Conservation (phyloP, 768 basidiomycete species). For the Pholiota molesta region DNA sequence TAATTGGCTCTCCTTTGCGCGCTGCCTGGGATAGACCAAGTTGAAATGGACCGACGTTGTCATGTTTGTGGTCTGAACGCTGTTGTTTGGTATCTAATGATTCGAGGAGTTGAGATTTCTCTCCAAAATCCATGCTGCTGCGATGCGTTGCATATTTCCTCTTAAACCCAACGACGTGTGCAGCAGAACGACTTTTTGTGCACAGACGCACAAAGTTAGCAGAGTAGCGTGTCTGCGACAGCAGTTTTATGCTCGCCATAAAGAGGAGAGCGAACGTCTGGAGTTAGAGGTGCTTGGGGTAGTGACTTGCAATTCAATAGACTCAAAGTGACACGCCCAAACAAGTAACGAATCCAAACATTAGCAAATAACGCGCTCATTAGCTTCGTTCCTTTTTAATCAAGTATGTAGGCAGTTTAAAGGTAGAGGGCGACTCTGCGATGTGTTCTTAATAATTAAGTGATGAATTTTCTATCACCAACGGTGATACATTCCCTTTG, state of each 20-base stretch:
- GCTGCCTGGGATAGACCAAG: conserved; percentile 66
- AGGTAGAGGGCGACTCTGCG: too few relatives aligned
- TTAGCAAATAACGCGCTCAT: conserved; percentile 26
- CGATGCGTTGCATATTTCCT: conserved; percentile 53
- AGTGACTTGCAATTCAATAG: not conserved
- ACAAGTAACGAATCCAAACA: conserved; percentile 16
- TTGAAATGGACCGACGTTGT: conserved; percentile 78
- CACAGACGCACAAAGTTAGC: conserved; percentile 6
- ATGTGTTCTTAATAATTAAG: too few relatives aligned
- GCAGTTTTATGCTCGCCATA: conserved; percentile 24
- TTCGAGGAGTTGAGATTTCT: conserved; percentile 57
- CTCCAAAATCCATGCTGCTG: conserved; percentile 36
- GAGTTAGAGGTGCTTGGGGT: not conserved
- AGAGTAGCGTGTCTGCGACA: conserved; percentile 21
- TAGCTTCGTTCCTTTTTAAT: not conserved
- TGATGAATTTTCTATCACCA: too few relatives aligned
- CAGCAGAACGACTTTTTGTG: not conserved
- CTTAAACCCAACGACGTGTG: conserved; percentile 4
- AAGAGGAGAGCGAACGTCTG: conserved; percentile 4
- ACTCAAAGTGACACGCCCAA: not conserved
- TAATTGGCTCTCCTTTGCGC: conserved; percentile 54
- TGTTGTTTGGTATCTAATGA: conserved; percentile 65
- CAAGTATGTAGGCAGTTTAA: too few relatives aligned
- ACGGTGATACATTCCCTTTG: too few relatives aligned
- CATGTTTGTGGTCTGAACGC: conserved; percentile 46